Evolutionary conservation across 805 yeast genomes (phyloP), one percentile per base, ranked within the genome.

Genomic region (Maudiozyma saulgeensis): DNA sequence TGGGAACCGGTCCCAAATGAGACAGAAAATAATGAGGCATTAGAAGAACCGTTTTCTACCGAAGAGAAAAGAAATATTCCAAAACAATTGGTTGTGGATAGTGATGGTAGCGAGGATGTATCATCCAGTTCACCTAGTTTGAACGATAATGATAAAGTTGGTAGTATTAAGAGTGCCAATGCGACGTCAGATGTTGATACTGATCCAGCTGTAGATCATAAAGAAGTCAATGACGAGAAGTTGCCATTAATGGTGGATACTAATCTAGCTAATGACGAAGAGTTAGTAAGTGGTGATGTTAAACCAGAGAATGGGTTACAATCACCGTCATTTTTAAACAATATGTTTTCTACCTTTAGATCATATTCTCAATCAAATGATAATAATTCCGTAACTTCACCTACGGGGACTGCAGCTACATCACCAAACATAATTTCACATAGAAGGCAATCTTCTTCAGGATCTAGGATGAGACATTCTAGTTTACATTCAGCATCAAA

Each of bases 351-450:
- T 2, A 28, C 47, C 3, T 48, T 53, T n/a, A 49, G 45, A 26
- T 44, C 43, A 11, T 38, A 25, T 18, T 43, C 43, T 11, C 43
- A 41, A 44, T 34, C 49, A 23, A 40, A 43, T 19, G 26, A 32
- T 13, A 40, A 23, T 21, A 21, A 16, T 12, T 18, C 26, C 13
- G 21, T 21, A 5, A 12, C 40, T 3, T 19, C 46, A 16, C n/a
- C 38, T 11, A 31, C 26, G 5, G 19, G 28, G 19, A n/a, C 47
- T 11, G 19, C 37, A 6, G 18, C 46, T 2, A 37, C 53, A 6
- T 50, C 62, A 4, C 67, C 68, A 3, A 57, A 51, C 43, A 64
- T 64, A 15, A 64, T 64, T 23, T 60, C 67, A 2, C 66, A 64
- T 45, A 57, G 65, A 51, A 56, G 64, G 39, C 58, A 55, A 45